phyloP scores from a whole-genome alignment of 768 basidiomycete genomes.

The Kwoniella newhampshirensis region DNA sequence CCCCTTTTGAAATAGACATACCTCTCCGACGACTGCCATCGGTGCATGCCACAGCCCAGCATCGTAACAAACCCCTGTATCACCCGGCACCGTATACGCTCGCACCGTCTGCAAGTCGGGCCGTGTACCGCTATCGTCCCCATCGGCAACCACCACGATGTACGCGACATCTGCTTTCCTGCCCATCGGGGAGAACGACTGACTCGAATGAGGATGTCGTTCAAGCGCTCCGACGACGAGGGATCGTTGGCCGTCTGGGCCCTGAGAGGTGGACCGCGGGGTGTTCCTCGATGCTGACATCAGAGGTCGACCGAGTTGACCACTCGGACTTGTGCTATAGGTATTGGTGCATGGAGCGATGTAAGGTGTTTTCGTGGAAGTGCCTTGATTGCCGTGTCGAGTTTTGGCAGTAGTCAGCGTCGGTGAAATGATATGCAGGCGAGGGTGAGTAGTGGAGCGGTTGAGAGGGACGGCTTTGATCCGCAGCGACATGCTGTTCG shows the following conservation, averaged over 20 bases:
- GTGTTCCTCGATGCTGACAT: slow-evolving; percentile 9
- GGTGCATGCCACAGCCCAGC: slow-evolving; percentile 11
- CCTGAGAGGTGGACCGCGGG: background rate
- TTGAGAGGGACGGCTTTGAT: background rate
- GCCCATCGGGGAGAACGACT: slow-evolving; percentile 13
- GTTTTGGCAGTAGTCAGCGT: slow-evolving; percentile 1
- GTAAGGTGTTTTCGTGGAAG: slow-evolving; percentile 11
- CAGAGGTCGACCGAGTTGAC: background rate
- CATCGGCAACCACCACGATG: slow-evolving; percentile 8
- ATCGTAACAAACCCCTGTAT: slow-evolving; percentile 6
- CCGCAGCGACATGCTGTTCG: background rate
- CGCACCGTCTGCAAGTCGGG: background rate
- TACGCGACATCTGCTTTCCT: background rate
- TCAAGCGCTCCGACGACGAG: slow-evolving; percentile 1
- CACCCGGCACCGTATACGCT: background rate
- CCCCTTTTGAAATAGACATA: background rate
- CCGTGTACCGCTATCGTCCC: background rate
- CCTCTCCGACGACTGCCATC: slow-evolving; percentile 11
- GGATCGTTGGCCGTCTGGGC: background rate
- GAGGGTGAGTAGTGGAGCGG: background rate
- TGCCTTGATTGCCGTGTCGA: slow-evolving; percentile 6
- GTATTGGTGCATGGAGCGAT: slow-evolving; percentile 4
- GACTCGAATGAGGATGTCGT: slow-evolving; percentile 4
- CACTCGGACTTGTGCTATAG: slow-evolving; percentile 2
- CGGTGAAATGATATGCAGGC: slow-evolving; percentile 7